Evolutionary conservation across 129 eudicot genomes (phyloP), one percentile per base, ranked within the genome.

Genomic region (Deinandra increscens): DNA sequence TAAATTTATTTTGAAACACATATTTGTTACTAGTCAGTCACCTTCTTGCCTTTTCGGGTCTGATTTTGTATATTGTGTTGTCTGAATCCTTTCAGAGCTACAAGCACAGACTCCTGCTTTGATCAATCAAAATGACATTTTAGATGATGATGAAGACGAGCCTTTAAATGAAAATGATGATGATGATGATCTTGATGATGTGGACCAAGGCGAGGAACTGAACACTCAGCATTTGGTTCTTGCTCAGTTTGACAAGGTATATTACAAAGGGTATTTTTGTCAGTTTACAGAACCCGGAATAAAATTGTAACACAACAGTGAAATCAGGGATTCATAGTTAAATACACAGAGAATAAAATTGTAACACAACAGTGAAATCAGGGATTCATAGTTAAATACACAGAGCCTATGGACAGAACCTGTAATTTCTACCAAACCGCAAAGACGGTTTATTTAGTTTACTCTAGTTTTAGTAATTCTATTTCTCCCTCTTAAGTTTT

Each of bases 191-290:
- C 62, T 89, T 63, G 95, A 93, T 80, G 99, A 94, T 68, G 91
- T 83, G 50, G 99, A 84, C 67, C 95, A 94, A 75, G 90, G 92
- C 59, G 97, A 87, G 82, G 96, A 94, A 68, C 87, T 87, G 7
- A 94, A 87, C 73, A 89, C 99, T 20, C 83, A 82, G 43, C 95
- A 94, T 77, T 69, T 89, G 65, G 91, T 94, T 80, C 66, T 94
- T 73, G 93, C 99, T 39, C 95, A 89, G 76, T 89, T 94, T 66
- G 97, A 94, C 84, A 89, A 94, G 99, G 99, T 94, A 70, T 14
- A 10, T 4, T 18, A 54, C 14, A 22, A 15, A 45, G 26, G 8
- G 8, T 17, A 18, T 18, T 42, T 64, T 64, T 0, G 36, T 55
- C 37, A 55, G 11, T 55, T 11, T 55, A 9, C 7, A 9, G 15